Base-by-base conservation (phyloP, 805 yeast genomes). In the Myxozyma lipomycoides region DNA sequence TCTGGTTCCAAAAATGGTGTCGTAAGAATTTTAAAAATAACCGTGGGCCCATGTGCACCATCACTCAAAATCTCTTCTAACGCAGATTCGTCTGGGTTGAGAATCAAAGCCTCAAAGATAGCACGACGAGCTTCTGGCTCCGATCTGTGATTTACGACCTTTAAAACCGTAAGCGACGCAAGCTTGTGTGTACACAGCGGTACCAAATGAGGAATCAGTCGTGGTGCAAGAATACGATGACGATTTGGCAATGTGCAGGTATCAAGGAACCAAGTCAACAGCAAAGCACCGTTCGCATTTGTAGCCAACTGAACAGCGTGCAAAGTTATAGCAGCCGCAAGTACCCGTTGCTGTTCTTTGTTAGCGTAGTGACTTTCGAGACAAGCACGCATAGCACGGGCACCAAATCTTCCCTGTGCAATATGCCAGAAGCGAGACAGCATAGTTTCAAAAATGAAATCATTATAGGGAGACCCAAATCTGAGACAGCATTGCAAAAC, bases 241-340 rank as follows among this genome's bases (percentile, higher is more conserved):
- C 91, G 78, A 61, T 81, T 76, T 36, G 83, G 82, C 39, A 82
- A 63, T 6, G 74, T 74, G 59, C 86, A 84, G 1, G 96, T 86
- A 64, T 93, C 98, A 64, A 93, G 76, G 62, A 86, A 84, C 98
- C 98, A 93, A 1, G 96, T 88, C 48, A 93, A 78, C 60, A 93
- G 74, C 57, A 93, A 72, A 1, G 95, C 84, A 22, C 98, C 97
- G 66, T 93, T 93, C 55, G 82, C 78, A 66, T 90, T 89, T 3
- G 83, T 77, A 0, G 89, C 87, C 60, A 93, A 74, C 58, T 82
- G 86, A 56, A 84, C 85, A 23, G 91, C 82, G 71, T 86, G 81
- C 40, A 83, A 75, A 21, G 89, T 81, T 48, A 93, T 85, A 58
- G 87, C 78, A 1, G 86, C 81, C 5, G 95, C 83, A 5, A 91